Base-by-base conservation (phyloP, 2,329 filamentous ascomycete genomes). In the Colletotrichum paranaense region DNA sequence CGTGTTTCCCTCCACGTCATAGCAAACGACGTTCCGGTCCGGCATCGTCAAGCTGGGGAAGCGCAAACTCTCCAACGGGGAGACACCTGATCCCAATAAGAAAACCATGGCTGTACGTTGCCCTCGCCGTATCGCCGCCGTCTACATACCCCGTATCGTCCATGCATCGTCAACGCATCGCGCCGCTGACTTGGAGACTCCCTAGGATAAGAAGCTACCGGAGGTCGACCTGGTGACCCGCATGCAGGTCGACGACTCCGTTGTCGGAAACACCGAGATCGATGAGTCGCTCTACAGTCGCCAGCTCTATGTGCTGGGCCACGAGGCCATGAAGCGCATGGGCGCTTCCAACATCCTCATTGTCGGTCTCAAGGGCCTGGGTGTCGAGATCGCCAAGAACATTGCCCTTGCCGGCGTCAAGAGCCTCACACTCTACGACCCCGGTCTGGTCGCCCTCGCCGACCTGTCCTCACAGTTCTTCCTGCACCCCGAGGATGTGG, bases 401-500 rank as follows among this genome's bases (percentile, higher is more conserved):
- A 95, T 99, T 80, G 97, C 97, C 73, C 92, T 99, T 78, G 97
- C 97, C 78, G 97, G 97, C 82, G 97, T 99, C 85, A 99, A 99
- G 89, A 98, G 95, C 80, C 87, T 99, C 77, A 97, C 96, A 1
- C 90, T 99, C 68, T 94, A 95, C 87, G 97, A 99, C 81, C 96
- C 97, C 59, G 91, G 92, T 60, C 94, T 94, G 55, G 93, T 94
- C 67, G 89, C 92, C 77, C 93, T 98, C 78, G 89, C 94, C 78
- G 97, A 99, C 81, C 91, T 99, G 42, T 98, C 97, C 53, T 94
- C 97, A 56, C 97, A 99, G 84, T 99, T 99, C 89, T 99, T 99
- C 89, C 91, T 99, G 26, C 94, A 91, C 70, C 89, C 92, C 22
- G 91, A 92, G 79, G 97, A 99, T 81, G 92, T 98, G 67, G 97